Evolutionary conservation across 306 rosid genomes (phyloP), one percentile per base, ranked within the genome.

Genomic region (Medicago arabica): DNA sequence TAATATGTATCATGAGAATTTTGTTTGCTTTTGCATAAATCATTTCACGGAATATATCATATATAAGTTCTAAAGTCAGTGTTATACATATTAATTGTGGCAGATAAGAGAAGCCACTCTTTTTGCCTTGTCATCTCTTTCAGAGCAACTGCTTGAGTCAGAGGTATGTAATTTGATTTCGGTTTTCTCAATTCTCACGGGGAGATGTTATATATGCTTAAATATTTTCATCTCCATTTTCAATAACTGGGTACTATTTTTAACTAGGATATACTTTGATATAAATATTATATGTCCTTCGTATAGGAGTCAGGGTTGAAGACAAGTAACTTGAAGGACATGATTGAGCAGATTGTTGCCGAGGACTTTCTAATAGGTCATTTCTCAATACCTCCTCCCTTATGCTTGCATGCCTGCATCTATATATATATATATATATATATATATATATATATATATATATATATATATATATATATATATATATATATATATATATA

Each of bases 21-120:
- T 40, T 67, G 28, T 23, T 23, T 46, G 62, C 75, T 39, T 66
- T 51, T 58, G 55, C 64, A 49, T 74, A 3, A 36, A 65, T 3
- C 61, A 59, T 65, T 71, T 66, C 3, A 11, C 54, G 67, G 75
- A 72, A 14, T 10, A 14, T 60, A 60, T 17, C 12, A 60, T 57
- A 69, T 77, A 8, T 49, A n/a, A 39, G 14, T 58, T 81, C 72
- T 66, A 36, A 40, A n/a, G 41, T 40, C 67, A 66, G 46, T 76
- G 62, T 61, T 71, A 55, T 77, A 49, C 77, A 39, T 79, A 66
- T 65, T 39, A 40, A 65, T 17, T 80, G 75, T 90, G 83, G 84
- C 96, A 94, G 98, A 83, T 85, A 49, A 92, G 91, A 86, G 98
- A 94, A 89, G 97, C 97, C 80, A 81, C 89, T 41, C 88, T 94